phyloP scores from a whole-genome alignment of 257 asterid genomes.

The Penstemon barbatus region DNA sequence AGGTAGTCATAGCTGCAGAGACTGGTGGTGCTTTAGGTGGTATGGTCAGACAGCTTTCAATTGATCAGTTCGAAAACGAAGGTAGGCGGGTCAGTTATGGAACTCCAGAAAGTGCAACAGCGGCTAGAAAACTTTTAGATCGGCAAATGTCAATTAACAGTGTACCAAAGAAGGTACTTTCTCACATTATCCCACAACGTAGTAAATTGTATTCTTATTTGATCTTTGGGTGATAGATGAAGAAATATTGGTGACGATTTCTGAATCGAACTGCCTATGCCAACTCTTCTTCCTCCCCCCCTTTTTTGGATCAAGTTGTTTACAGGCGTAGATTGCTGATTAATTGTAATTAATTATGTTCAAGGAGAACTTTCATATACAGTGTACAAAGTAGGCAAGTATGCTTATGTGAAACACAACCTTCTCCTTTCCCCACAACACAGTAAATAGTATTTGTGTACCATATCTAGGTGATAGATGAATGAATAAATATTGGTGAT shows the following conservation, averaged over 20 bases:
- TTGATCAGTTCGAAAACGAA: slow-evolving; percentile 80
- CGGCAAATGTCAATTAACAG: slow-evolving; percentile 92
- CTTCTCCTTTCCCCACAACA: no score
- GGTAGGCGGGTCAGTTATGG: slow-evolving; percentile 90
- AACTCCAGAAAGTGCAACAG: slow-evolving; percentile 95
- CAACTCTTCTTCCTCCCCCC: no score
- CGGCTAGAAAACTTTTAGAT: slow-evolving; percentile 91
- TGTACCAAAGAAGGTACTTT: slow-evolving; percentile 83
- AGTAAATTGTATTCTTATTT: slow-evolving; percentile 4
- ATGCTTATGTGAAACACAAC: no score
- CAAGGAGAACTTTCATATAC: no score
- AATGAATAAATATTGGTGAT: no score
- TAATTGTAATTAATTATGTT: no score
- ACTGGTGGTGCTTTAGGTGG: slow-evolving; percentile 84
- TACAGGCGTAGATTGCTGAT: no score
- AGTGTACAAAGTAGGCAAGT: no score
- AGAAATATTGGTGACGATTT: neutral
- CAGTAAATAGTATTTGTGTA: no score
- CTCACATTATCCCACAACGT: slow-evolving; percentile 12
- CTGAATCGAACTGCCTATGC: no score
- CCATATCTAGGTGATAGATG: no score
- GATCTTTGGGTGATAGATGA: slow-evolving; percentile 6
- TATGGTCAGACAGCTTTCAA: slow-evolving; percentile 77
- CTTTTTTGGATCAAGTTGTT: no score
- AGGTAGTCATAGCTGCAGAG: slow-evolving; percentile 84